Base-by-base conservation (phyloP, 257 asterid genomes). In the Mitragyna speciosa region DNA sequence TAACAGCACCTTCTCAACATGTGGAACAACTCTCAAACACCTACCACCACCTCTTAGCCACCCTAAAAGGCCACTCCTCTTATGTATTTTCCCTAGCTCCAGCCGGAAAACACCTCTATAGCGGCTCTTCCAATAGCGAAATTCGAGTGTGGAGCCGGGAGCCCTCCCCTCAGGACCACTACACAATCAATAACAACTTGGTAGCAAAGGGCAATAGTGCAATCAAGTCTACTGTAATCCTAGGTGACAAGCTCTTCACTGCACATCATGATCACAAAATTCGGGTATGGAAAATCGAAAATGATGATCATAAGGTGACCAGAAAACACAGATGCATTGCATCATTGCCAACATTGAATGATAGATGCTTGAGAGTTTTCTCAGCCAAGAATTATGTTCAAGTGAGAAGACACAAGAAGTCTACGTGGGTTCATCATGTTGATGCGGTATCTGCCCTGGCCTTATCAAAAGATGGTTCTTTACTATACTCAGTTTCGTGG, bases 391-490 rank as follows among this genome's bases (percentile, higher is more conserved):
- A 89, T 83, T 92, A 94, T 72, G 94, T 94, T 24, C 75, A 86
- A 12, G 84, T 91, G 12, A 88, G 95, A 1, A 84, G 96, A 28
- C 87, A 94, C 90, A 89, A 86, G 86, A 84, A 70, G 59, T 59
- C 83, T 79, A 92, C 97, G 61, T 94, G 97, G 97, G 95, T 94
- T 5, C 92, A 92, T 68, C 98, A 94, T 71, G 89, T 85, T n/a
- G 97, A 94, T 30, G 64, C 97, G 9, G 91, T 94, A 1, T 86
- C 98, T 0, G 88, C 93, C 11, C 76, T 94, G 20, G 91, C 92
- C 28, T 16, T 85, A 17, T 90, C 97, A 0, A 20, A 39, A 6
- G 97, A 92, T 70, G 89, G 87, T 45, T 47, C 78, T 7, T 36
- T 86, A 0, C 77, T 94, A 4, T 94, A 91, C 84, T 94, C 98